Conservation (phyloP, 2,329 filamentous ascomycete genomes). For the Botrytis tulipae region DNA sequence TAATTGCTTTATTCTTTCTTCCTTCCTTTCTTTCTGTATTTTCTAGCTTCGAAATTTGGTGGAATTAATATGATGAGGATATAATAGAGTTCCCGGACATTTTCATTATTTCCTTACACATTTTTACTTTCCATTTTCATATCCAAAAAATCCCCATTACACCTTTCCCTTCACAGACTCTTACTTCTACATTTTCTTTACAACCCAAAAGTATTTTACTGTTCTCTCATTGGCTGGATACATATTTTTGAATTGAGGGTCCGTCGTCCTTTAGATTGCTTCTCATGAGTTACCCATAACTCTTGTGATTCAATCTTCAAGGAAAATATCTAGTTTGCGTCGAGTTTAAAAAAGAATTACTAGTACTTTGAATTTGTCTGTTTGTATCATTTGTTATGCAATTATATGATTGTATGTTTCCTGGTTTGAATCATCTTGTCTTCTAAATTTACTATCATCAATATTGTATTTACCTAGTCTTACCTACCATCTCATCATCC, state of each 20-base stretch:
- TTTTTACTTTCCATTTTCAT: neutral
- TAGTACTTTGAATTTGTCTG: neutral
- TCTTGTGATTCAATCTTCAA: neutral
- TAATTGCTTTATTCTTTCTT: neutral
- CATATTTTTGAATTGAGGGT: neutral
- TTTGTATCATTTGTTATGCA: too few species aligned
- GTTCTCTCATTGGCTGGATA: neutral
- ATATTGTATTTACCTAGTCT: neutral
- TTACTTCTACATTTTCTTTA: neutral
- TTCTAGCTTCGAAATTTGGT: neutral
- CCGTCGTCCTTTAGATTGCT: neutral
- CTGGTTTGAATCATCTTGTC: accelerated
- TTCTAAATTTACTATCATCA: neutral
- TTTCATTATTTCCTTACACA: neutral
- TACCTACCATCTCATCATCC: neutral
- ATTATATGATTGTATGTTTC: neutral
- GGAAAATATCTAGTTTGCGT: neutral
- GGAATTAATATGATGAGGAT: neutral
- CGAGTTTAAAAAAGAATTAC: neutral
- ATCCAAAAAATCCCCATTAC: neutral
- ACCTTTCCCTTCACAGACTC: too few species aligned
- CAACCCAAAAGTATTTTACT: neutral
- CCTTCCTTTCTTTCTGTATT: neutral
- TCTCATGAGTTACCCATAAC: neutral
- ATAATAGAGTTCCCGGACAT: too few species aligned